These are phyloP conservation scores for Neospermospora avenae DNA, from an alignment of 2,329 filamentous ascomycete species.

Conservation along the genomic window DNA sequence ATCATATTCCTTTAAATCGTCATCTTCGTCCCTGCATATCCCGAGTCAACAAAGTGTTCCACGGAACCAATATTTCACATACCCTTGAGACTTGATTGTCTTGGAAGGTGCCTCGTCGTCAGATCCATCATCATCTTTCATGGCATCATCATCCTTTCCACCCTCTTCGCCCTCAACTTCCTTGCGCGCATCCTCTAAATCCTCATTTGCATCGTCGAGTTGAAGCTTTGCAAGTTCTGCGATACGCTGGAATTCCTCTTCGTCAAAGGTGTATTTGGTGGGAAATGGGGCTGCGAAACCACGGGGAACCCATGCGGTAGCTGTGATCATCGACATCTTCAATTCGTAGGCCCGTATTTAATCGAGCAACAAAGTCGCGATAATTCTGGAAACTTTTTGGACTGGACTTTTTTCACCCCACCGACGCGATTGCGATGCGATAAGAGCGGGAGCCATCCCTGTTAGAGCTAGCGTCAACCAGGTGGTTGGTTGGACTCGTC, in stretches of 20 bases:
- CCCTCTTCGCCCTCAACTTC: conserved; percentile 33
- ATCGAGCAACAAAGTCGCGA: not conserved
- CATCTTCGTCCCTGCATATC: conserved; percentile 57
- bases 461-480: not conserved
- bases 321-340: conserved; percentile 52
- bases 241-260: conserved; percentile 56
- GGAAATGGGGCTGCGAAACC: conserved; percentile 58
- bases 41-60: conserved; percentile 21
- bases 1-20: conserved; percentile 94
- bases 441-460: conserved; percentile 4
- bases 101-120: conserved; percentile 32
- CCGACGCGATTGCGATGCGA: conserved; percentile 1
- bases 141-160: conserved; percentile 33
- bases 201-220: conserved; percentile 85
- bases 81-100: conserved; percentile 39
- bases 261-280: conserved; percentile 55
- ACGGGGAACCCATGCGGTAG: conserved; percentile 56
- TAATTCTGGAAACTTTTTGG: not conserved
- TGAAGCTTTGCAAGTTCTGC: conserved; percentile 57
- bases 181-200: conserved; percentile 59
- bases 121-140: conserved; percentile 38
- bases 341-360: not conserved
- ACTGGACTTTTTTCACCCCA: not conserved
- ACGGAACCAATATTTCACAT: conserved; percentile 33
- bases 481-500: not conserved